Conservation (phyloP, 176 grass and related monocot genomes). For the Eleusine indica region DNA sequence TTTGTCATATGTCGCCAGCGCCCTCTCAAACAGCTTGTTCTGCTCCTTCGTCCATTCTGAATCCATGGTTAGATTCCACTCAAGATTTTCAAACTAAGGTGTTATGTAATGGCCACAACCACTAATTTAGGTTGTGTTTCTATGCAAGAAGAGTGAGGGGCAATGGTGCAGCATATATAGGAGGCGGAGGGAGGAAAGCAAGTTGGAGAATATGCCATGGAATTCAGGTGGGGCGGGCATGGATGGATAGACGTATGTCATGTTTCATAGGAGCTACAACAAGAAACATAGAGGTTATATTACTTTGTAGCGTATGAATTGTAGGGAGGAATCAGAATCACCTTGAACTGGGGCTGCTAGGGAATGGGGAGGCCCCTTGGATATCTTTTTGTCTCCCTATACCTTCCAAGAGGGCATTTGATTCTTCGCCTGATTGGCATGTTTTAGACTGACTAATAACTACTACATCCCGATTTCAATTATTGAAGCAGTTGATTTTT, state of each 20-base stretch:
- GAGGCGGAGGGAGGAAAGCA: conserved; percentile 13
- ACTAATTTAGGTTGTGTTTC: conserved; percentile 27
- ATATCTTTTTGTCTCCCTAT: conserved; percentile 23
- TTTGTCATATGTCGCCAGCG: conserved; percentile 49
- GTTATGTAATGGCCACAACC: background rate
- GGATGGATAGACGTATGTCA: conserved; percentile 11
- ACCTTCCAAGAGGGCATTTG: conserved; percentile 7
- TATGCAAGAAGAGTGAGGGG: conserved; percentile 34
- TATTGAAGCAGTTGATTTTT: too few relatives aligned
- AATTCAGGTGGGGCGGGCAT: conserved; percentile 12
- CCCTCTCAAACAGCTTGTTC: conserved; percentile 64
- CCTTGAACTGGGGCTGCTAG: conserved; percentile 15
- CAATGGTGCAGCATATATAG: conserved; percentile 67
- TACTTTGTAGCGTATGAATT: conserved; percentile 22
- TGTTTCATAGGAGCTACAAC: conserved; percentile 49
- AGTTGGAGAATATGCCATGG: conserved; percentile 57
- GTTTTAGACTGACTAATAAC: conserved; percentile 12
- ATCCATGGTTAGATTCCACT: conserved; percentile 33
- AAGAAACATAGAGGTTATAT: conserved; percentile 33
- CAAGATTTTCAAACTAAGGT: background rate
- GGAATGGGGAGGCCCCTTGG: background rate
- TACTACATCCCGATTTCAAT: background rate
- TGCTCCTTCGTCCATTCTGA: conserved; percentile 47
- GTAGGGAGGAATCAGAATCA: conserved; percentile 33
- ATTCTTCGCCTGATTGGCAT: conserved; percentile 23